A percentile compares a stretch with the other conserved stretches of the same genome.
Evolutionary conservation across 1,284 basidiomycete genomes (phyloP).

Genomic region (Cystobasidiaceae sp.): DNA sequence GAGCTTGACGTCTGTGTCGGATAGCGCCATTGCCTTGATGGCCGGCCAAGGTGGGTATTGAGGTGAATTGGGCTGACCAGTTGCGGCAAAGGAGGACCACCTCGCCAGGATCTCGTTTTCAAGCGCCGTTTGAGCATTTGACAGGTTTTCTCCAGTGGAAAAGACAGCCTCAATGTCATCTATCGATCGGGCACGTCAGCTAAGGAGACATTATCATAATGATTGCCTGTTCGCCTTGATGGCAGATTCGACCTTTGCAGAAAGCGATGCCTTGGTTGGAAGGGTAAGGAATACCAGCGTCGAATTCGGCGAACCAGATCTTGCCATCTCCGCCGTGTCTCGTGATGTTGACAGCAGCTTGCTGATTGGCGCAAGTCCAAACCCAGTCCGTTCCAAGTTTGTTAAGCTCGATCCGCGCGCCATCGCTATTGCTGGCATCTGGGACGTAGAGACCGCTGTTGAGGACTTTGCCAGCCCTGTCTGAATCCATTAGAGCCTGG

Average conservation of each 20-base stretch:
- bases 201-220: background rate
- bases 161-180: slow-evolving; percentile 38
- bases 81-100: slow-evolving; percentile 34
- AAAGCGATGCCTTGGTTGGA: slow-evolving; percentile 11
- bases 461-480: slow-evolving; percentile 9
- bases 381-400: slow-evolving; percentile 35
- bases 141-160: background rate
- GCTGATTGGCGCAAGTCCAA: slow-evolving; percentile 36
- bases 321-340: background rate
- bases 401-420: slow-evolving; percentile 3
- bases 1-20: slow-evolving; percentile 10
- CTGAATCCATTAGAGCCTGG: background rate
- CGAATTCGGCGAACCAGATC: slow-evolving; percentile 36
- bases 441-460: slow-evolving; percentile 28
- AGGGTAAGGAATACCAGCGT: slow-evolving; percentile 29
- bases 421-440: background rate
- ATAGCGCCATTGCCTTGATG: too few species aligned
- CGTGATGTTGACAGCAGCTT: slow-evolving; percentile 29
- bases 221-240: slow-evolving; percentile 32
- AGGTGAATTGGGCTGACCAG: slow-evolving; percentile 33
- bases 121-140: slow-evolving; percentile 14
- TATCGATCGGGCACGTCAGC: background rate
- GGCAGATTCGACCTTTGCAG: slow-evolving; percentile 28
- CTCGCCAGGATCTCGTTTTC: slow-evolving; percentile 32
- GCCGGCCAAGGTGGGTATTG: slow-evolving; percentile 25